Percentiles rank a stretch among this genome's conserved stretches.
phyloP scores from a whole-genome alignment of 345 rosid species.

The Leavenworthia alabamica region DNA sequence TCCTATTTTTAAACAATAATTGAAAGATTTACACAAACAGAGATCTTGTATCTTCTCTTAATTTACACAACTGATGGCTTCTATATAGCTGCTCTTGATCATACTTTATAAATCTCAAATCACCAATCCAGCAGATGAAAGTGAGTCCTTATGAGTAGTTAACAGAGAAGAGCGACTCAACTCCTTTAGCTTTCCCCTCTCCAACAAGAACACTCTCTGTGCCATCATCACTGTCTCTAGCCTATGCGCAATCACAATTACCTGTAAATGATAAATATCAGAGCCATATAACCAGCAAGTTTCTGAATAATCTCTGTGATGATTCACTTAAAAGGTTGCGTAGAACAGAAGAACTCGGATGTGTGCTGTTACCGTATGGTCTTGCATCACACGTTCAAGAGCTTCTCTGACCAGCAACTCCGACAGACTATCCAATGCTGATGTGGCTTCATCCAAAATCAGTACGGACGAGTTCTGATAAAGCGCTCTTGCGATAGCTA shows the following conservation, averaged over 20 bases:
- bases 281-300: not conserved
- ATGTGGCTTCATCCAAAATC: slow-evolving; percentile 97
- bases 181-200: slow-evolving; percentile 69
- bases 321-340: not conserved
- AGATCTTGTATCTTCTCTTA: slow-evolving; percentile 2
- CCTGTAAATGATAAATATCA: slow-evolving; percentile 35
- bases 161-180: slow-evolving; percentile 44
- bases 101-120: slow-evolving; percentile 32
- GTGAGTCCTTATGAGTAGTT: slow-evolving; percentile 28
- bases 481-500: slow-evolving; percentile 91
- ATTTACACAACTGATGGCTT: slow-evolving; percentile 7
- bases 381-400: slow-evolving; percentile 62
- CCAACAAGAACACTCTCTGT: slow-evolving; percentile 52
- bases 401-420: slow-evolving; percentile 88
- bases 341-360: not conserved
- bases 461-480: slow-evolving; percentile 72
- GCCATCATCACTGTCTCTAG: slow-evolving; percentile 88
- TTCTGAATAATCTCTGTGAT: not conserved
- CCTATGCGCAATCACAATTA: slow-evolving; percentile 86
- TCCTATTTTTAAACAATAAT: slow-evolving; percentile 22
- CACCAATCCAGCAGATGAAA: slow-evolving; percentile 41
- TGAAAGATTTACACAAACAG: slow-evolving; percentile 13
- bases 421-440: slow-evolving; percentile 87
- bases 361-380: slow-evolving; percentile 56
- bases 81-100: slow-evolving; percentile 2